phyloP scores from a whole-genome alignment of 495 filamentous ascomycete genomes.

The Penicillium herquei region DNA sequence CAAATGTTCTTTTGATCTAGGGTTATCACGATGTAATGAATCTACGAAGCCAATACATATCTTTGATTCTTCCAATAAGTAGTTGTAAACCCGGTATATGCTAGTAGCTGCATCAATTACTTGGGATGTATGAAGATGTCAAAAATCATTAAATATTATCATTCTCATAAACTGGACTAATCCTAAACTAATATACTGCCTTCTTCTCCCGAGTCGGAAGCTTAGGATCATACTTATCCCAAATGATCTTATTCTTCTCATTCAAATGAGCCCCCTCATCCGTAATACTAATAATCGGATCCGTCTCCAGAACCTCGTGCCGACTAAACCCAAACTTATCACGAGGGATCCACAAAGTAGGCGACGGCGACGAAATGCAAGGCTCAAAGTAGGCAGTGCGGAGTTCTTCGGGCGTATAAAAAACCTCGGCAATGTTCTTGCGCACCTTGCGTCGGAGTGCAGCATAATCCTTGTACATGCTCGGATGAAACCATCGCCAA shows the following conservation, averaged over 20 bases:
- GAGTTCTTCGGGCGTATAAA: conserved; percentile 55
- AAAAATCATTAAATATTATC: neutral
- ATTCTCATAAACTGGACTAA: neutral
- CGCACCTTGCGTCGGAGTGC: conserved; percentile 69
- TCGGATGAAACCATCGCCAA: conserved; percentile 72
- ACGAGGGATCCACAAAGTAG: conserved; percentile 67
- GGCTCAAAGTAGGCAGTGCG: conserved; percentile 65
- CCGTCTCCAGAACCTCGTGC: conserved; percentile 61
- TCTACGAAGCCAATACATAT: neutral
- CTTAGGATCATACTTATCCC: conserved; percentile 49
- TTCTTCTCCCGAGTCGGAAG: conserved; percentile 42
- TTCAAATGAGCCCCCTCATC: conserved; percentile 66
- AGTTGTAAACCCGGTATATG: too few relatives aligned
- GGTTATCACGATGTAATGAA: conserved; percentile 20
- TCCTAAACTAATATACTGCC: conserved; percentile 28
- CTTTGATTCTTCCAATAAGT: too few relatives aligned
- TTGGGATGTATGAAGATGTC: neutral
- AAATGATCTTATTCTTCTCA: conserved; percentile 59
- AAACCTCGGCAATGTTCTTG: conserved; percentile 47
- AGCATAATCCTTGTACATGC: conserved; percentile 69
- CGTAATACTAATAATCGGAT: conserved; percentile 52
- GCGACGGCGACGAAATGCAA: conserved; percentile 57
- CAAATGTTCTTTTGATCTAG: neutral
- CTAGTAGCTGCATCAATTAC: too few relatives aligned
- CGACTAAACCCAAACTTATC: conserved; percentile 63